Base-by-base conservation (phyloP, 805 yeast species). In the Spathaspora boniae region DNA sequence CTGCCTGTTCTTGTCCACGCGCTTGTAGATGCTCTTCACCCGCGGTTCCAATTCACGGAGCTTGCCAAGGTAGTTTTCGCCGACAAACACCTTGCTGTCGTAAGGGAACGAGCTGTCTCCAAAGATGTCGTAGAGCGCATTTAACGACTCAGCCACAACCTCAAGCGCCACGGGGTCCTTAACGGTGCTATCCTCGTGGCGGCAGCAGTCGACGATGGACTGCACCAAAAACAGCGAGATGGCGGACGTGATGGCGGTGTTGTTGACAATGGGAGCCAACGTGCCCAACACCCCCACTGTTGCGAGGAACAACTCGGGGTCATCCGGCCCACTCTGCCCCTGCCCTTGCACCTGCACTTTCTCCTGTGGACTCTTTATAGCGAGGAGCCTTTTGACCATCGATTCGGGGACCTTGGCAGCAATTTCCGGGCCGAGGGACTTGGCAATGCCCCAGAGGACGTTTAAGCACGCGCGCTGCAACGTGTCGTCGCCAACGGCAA, bases 41-140 rank as follows among this genome's bases (percentile, higher is more conserved):
- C 37, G 31, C 4, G 45, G 44, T 26, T 48, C 51, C 21, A 48
- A 24, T 2, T 16, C 25, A 14, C 20, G 25, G 17, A 54, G 44
- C 81, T 53, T 52, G 1, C 48, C 37, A 24, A 76, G 50, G 46
- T 78, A 73, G 6, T 70, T 65, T 14, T 70, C 70, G 7, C 68
- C 54, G 17, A 82, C 84, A 56, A 82, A 91, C 1, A 85, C 73
- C 3, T 77, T 76, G 17, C 57, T 61, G 53, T 87, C 95, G 50
- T 87, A 88, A 11, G 66, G 72, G 47, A 69, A 82, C 4, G 56
- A 62, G 24, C 72, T 72, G 60, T 93, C 98, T 9, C 84, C 84
- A 59, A 82, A 93, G 5, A 88, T 67, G 41, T 87, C 96, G 57
- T 78, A 86, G 5, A 88, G 50, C 2, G 76, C 64, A 48, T 86